Base-by-base conservation (phyloP, 148 eudicot species). In the Vaccinium myrtillus region DNA sequence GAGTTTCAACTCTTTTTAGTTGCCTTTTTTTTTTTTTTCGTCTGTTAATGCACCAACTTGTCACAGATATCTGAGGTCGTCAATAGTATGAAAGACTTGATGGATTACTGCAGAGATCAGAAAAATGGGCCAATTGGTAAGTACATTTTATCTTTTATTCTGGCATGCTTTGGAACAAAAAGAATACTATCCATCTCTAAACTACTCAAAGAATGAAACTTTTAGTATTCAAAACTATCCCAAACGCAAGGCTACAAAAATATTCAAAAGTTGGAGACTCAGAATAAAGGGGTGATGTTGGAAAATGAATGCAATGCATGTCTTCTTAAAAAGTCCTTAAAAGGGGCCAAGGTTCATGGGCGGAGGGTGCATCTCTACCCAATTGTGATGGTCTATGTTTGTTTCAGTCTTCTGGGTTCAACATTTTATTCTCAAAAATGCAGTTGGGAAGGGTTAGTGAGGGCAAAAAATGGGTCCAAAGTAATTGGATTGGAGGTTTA, bases 1-100 rank as follows among this genome's bases (percentile, higher is more conserved):
- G 74, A 69, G 74, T 69, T 69, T 48, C 50, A 25, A 49, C 19
- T 56, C 65, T 7, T n/a, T 83, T 65, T 2, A 49, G 59, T 65
- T 65, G n/a, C 8, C 12, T 32, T 32, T 56, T 87, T 27, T 46
- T 56, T 84, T 70, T 19, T 21, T 16, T 83, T 81, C 65, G 51
- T 80, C 81, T 73, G 25, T 63, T 58, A 9, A 48, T 50, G 53
- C 12, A 21, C 81, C 32, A 12, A 67, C 61, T 75, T 86, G 82
- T 77, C n/a, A 67, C 97, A 95, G 99, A 97, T 95, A 83, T 92
- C 98, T n/a, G 98, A 97, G 89, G 99, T 97, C 69, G 98, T 95
- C 85, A 94, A 90, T 87, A 94, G 92, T 89, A 97, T 95, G 99
- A 97, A 94, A 81, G 98, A 97, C 84, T 90, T 97, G 83, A 91